Conservation (phyloP, 1,284 basidiomycete species). For the Rhodotorula mucilaginosa region DNA sequence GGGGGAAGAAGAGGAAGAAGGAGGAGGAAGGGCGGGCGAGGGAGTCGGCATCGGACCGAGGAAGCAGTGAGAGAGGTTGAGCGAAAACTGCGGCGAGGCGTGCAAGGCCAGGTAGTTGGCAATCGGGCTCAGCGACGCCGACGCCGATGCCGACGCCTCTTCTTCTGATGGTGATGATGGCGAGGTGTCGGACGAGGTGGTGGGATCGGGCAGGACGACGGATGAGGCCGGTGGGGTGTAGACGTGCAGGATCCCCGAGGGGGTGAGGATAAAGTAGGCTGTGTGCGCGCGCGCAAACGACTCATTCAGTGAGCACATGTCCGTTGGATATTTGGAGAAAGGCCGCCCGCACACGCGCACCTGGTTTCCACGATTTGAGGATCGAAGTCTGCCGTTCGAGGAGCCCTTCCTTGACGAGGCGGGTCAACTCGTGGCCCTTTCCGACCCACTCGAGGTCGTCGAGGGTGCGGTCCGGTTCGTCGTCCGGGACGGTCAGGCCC, state of each 20-base stretch:
- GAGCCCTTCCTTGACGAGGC: conserved; percentile 26
- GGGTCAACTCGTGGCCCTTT: conserved; percentile 22
- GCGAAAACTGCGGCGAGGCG: conserved; percentile 24
- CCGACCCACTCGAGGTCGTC: conserved; percentile 21
- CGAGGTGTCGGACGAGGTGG: neutral
- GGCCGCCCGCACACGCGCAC: neutral
- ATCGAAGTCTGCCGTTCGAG: conserved; percentile 38
- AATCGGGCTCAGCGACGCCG: conserved; percentile 15
- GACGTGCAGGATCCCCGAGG: conserved; percentile 33
- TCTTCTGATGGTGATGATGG: neutral
- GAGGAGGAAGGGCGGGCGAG: neutral
- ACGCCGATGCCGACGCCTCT: neutral
- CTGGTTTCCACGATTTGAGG: conserved; percentile 33
- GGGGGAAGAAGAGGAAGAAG: neutral
- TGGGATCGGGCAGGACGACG: neutral
- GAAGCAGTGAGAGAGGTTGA: conserved; percentile 24
- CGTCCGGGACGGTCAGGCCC: conserved; percentile 13
- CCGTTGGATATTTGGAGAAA: no score
- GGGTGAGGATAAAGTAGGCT: conserved; percentile 36
- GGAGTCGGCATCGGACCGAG: conserved; percentile 38
- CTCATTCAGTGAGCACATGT: no score
- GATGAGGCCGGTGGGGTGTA: conserved; percentile 20
- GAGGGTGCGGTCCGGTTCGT: neutral
- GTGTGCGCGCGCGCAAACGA: no score
- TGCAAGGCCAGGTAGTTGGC: conserved; percentile 33